Conservation (phyloP, 495 filamentous ascomycete species). For the Xylaria scruposa region DNA sequence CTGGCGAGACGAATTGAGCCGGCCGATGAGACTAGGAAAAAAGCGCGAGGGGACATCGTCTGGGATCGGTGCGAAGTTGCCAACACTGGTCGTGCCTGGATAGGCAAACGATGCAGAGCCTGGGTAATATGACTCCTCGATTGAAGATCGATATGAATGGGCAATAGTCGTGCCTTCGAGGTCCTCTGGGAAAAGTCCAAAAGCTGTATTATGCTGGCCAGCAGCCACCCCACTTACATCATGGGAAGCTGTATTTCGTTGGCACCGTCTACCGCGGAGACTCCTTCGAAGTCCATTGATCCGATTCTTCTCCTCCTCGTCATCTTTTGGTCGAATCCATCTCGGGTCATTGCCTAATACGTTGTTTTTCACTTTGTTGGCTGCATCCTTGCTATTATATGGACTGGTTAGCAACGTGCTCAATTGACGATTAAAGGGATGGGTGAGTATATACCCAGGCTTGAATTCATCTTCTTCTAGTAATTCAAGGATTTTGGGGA, state of each 20-base stretch:
- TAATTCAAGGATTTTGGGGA: conserved; percentile 52
- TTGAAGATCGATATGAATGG: conserved; percentile 33
- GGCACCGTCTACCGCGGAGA: conserved; percentile 29
- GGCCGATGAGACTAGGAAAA: conserved; percentile 20
- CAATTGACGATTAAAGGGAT: not conserved
- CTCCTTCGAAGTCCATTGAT: conserved; percentile 42
- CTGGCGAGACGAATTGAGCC: conserved; percentile 29
- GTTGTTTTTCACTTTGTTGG: conserved; percentile 55
- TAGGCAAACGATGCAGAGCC: not conserved
- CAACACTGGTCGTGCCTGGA: not conserved
- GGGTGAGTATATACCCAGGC: conserved; percentile 41
- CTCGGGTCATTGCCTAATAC: conserved; percentile 56
- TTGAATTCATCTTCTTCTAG: conserved; percentile 52
- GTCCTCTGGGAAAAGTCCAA: conserved; percentile 8
- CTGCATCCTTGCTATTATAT: conserved; percentile 49
- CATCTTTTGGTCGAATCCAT: conserved; percentile 53
- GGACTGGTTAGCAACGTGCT: conserved; percentile 23
- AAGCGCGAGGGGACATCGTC: conserved; percentile 22
- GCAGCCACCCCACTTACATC: not conserved
- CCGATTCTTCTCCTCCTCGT: conserved; percentile 50
- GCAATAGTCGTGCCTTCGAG: conserved; percentile 28
- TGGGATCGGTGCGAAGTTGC: not conserved
- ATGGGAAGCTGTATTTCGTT: conserved; percentile 3
- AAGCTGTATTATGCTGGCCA: conserved; percentile 23
- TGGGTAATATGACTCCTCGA: conserved; percentile 21